Evolutionary conservation across 2,329 filamentous ascomycete species (phyloP), one percentile per base, ranked within the genome.

Genomic region (Lachnellula arida): DNA sequence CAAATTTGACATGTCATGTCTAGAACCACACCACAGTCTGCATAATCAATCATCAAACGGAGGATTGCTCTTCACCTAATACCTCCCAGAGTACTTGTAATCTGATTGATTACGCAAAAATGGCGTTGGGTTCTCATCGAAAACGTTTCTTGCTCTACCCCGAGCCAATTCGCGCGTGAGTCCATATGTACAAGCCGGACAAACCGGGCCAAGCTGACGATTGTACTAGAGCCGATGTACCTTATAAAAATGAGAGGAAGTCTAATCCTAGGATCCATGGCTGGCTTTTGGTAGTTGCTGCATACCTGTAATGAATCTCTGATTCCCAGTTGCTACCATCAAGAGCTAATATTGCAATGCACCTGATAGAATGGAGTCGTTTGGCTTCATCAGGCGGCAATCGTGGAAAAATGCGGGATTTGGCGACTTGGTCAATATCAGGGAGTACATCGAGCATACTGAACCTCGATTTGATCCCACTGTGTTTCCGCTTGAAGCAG

Each of bases 371-470:
- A 57, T 63, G 23, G 61, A 63, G 49, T 56, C 46, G 46, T 42
- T 63, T 34, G 32, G 44, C 12, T 56, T 58, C 19, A 40, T 63
- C 5, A 42, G 59, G 14, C 35, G 44, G 15, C 51, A 48, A 3
- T 51, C 61, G 17, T 63, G 61, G 61, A 49, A 58, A n/a, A 63
- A 63, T 22, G 55, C 58, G 15, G 61, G 61, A 7, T 63, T 63
- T 46, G 56, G 51, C 2, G 46, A 55, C 23, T 53, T 63, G 8
- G 47, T 53, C 15, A 54, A 56, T 22, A 58, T 63, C 14, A 51
- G 58, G 17, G 44, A 40, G 17, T 28, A 61, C 23, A 54, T 63
- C n/a, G 59, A 63, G 52, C 42, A 63, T 19, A 53, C 46, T 32
- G 59, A 61, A 22, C 59, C 61, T 14, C 47, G 59, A 53, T 63